These are phyloP conservation scores for Colletotrichum simmondsii DNA, from an alignment of 2,329 filamentous ascomycete species.

Conservation along the genomic window DNA sequence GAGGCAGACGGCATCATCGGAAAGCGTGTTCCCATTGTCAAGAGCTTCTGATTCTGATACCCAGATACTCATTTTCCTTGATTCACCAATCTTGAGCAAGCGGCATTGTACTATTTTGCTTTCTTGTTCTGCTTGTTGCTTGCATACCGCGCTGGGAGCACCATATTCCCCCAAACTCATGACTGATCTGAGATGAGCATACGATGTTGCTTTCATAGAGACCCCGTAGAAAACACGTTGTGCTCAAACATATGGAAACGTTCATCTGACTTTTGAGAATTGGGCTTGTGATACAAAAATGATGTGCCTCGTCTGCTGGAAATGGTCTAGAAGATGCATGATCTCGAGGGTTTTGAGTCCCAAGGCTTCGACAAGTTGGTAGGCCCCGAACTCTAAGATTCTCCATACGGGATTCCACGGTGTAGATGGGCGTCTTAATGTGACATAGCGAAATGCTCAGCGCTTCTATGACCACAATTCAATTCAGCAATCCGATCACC, in stretches of 20 bases:
- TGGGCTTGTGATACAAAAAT: too few species aligned
- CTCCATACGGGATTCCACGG: too few species aligned
- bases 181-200: not conserved
- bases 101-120: not conserved
- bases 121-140: not conserved
- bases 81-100: not conserved
- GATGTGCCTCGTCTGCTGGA: too few species aligned
- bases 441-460: too few species aligned
- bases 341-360: too few species aligned
- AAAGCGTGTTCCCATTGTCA: not conserved
- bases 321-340: too few species aligned
- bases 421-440: too few species aligned
- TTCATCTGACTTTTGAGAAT: too few species aligned
- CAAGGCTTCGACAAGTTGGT: too few species aligned
- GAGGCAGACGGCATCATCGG: slow-evolving; percentile 22
- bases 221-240: not conserved
- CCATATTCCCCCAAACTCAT: not conserved
- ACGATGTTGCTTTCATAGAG: not conserved
- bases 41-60: not conserved
- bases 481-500: too few species aligned
- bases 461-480: too few species aligned
- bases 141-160: not conserved
- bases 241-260: not conserved
- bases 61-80: not conserved
- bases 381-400: too few species aligned